Base-by-base conservation (phyloP, 306 rosid species). In the Quercus cerris region DNA sequence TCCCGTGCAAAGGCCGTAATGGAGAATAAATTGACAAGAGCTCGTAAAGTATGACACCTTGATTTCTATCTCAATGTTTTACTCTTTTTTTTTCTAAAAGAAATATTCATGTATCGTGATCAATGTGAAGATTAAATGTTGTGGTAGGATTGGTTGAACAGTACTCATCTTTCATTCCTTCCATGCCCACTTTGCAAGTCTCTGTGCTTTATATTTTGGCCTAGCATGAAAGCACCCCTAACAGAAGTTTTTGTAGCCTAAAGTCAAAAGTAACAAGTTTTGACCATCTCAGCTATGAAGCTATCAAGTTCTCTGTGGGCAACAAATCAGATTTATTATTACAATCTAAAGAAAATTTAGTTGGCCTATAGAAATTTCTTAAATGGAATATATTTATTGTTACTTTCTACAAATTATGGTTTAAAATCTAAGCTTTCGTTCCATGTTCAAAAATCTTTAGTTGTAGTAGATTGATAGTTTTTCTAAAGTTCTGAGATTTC, bases 1-100 rank as follows among this genome's bases (percentile, higher is more conserved):
- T 91, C 97, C 22, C 97, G 97, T 20, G 97, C 97, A 17, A 94
- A 94, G 88, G 97, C 97, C 44, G 87, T 91, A 30, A 83, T 90
- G 83, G 80, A 52, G 82, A 89, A 82, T 54, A 91, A 83, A 73
- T 25, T 89, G 75, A 82, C 92, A 19, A 83, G 79, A 77, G 75
- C 69, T 74, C 94, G 95, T 38, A 94, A 91, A 97, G 99, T 94
- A 90, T 66, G 78, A 52, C 58, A 56, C 64, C 75, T 71, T 54
- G 4, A 31, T 63, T 77, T 25, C 41, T 33, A 35, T 55, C 62
- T 35, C 38, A 54, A 68, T 70, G 28, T 64, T 55, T 61, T 23
- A 23, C 63, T 54, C 25, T 12, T 38, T 63, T 46, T 28, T 38
- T 8, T 75, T 33, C 35, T 67, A 5, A 49, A 35, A 54, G 63